phyloP scores from a whole-genome alignment of 371 early-diverging fungal species.

The Cokeromyces recurvatus region DNA sequence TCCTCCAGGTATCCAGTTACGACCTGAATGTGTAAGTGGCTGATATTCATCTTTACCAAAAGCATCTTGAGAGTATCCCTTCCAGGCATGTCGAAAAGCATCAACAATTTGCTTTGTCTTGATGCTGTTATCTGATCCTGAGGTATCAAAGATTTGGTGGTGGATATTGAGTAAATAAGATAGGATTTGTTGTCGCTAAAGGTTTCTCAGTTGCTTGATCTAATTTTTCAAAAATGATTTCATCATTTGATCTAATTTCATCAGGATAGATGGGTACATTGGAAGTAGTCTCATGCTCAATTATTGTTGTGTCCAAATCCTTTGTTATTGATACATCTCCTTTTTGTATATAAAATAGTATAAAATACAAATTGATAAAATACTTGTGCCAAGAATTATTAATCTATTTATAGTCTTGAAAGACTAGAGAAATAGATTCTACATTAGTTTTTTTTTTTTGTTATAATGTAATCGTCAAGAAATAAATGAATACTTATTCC shows the following conservation, averaged over 20 bases:
- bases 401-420: background rate
- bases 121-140: conserved; percentile 16
- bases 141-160: conserved; percentile 13
- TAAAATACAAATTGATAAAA: background rate
- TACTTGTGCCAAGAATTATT: background rate
- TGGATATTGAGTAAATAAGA: conserved; percentile 27
- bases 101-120: conserved; percentile 42
- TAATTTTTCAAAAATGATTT: background rate
- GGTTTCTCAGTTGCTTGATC: background rate
- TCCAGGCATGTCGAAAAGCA: conserved; percentile 72
- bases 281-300: no score
- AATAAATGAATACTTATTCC: no score
- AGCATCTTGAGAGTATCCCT: conserved; percentile 71
- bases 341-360: background rate
- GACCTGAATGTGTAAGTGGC: conserved; percentile 57
- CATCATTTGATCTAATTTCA: background rate
- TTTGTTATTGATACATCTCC: no score
- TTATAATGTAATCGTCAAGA: no score
- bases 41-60: conserved; percentile 84
- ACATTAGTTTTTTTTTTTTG: no score
- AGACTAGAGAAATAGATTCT: background rate
- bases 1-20: conserved; percentile 53
- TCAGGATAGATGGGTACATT: background rate
- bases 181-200: background rate
- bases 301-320: no score